Conservation (phyloP, 2,329 filamentous ascomycete species). For the Bipolaris cookei region DNA sequence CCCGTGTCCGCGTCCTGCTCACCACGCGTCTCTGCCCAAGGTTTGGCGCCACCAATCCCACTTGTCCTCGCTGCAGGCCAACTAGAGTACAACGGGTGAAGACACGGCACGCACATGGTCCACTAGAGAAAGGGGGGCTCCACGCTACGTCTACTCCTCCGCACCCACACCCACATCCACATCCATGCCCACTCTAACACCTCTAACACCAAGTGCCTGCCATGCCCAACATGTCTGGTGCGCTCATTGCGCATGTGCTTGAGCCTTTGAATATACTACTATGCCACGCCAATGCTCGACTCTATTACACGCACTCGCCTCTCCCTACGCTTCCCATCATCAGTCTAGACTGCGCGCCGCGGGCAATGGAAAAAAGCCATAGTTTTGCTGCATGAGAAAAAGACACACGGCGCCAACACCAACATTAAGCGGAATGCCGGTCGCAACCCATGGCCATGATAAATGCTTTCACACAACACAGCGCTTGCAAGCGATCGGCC, state of each 20-base stretch:
- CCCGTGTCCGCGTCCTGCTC: neutral
- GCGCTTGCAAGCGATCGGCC: neutral
- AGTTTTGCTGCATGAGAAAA: too few species aligned
- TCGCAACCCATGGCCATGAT: neutral
- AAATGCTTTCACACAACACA: neutral
- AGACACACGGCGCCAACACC: neutral
- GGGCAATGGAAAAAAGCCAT: neutral
- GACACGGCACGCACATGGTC: neutral
- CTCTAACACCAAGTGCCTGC: too few species aligned
- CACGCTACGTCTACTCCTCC: too few species aligned
- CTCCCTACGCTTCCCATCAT: neutral
- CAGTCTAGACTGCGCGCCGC: neutral
- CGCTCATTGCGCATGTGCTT: too few species aligned
- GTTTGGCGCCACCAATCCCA: neutral
- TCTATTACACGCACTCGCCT: too few species aligned
- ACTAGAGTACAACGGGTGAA: neutral
- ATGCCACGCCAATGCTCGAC: too few species aligned
- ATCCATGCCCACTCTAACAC: too few species aligned
- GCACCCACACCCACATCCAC: too few species aligned
- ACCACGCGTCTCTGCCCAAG: neutral
- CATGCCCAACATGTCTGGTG: too few species aligned
- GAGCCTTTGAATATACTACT: too few species aligned
- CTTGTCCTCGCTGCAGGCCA: neutral
- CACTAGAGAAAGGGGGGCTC: too few species aligned
- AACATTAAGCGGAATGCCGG: neutral